phyloP scores from a whole-genome alignment of 371 early-diverging fungal genomes.

The Funneliformis caledonium region DNA sequence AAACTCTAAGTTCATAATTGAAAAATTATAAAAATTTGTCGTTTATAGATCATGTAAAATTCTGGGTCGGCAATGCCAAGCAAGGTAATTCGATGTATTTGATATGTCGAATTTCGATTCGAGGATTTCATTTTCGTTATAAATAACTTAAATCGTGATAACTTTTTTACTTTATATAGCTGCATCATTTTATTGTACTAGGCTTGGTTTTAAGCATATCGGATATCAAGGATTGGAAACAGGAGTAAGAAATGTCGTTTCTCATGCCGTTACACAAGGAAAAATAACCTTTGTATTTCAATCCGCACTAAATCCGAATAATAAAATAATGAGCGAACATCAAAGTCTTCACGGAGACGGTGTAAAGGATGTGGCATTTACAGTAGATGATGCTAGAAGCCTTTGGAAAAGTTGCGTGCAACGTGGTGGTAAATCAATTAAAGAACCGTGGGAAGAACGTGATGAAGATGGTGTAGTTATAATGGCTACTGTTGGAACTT shows the following conservation, averaged over 20 bases:
- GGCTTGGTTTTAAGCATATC: slow-evolving; percentile 89
- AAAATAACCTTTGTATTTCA: slow-evolving; percentile 87
- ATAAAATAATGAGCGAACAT: slow-evolving; percentile 73
- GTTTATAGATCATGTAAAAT: slow-evolving; percentile 73
- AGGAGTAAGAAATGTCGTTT: slow-evolving; percentile 82
- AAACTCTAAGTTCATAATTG: not conserved
- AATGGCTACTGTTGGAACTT: slow-evolving; percentile 90
- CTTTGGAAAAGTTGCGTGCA: slow-evolving; percentile 84
- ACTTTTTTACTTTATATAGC: slow-evolving; percentile 52
- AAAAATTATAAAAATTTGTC: not conserved
- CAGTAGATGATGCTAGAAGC: slow-evolving; percentile 83
- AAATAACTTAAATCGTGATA: not conserved
- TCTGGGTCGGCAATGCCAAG: slow-evolving; percentile 93
- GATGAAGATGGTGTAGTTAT: slow-evolving; percentile 89
- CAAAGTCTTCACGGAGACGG: slow-evolving; percentile 90
- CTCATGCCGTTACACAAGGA: slow-evolving; percentile 87
- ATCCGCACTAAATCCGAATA: slow-evolving; percentile 88
- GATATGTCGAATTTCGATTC: not conserved
- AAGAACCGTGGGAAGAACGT: slow-evolving; percentile 77
- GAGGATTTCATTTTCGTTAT: not conserved
- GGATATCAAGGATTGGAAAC: slow-evolving; percentile 97
- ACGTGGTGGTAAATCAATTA: slow-evolving; percentile 86
- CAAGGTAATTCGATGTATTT: slow-evolving; percentile 50
- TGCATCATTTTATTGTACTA: slow-evolving; percentile 86
- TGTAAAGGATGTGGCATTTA: slow-evolving; percentile 94